These are phyloP conservation scores for Globisporangium radiosum DNA, from an alignment of 352 stramenopile genomes.

Conservation along the genomic window DNA sequence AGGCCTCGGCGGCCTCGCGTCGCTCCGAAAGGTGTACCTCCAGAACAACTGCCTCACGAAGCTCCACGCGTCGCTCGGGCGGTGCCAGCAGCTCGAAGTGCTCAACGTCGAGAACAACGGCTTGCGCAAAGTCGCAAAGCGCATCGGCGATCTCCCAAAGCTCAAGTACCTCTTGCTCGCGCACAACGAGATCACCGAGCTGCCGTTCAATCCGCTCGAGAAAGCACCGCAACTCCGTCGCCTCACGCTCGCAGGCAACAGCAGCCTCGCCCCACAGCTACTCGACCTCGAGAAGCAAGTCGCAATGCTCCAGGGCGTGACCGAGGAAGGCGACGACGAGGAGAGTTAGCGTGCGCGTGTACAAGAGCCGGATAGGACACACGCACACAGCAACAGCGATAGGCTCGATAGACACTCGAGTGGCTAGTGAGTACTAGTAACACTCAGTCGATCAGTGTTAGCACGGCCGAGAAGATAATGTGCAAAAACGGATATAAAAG, in stretches of 20 bases:
- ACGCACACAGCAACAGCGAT: too few relatives aligned
- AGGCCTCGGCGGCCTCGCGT: constrained; percentile 45
- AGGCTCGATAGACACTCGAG: too few relatives aligned
- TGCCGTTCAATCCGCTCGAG: constrained; percentile 79
- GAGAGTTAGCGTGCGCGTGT: background rate
- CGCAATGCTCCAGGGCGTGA: constrained; percentile 37
- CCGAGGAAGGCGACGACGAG: constrained; percentile 53
- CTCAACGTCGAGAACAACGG: constrained; percentile 83
- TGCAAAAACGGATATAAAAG: too few relatives aligned
- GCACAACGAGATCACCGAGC: constrained; percentile 73
- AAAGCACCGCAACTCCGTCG: constrained; percentile 59
- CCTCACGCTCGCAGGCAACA: constrained; percentile 81
- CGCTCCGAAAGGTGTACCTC: constrained; percentile 77
- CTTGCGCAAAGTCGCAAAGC: constrained; percentile 79
- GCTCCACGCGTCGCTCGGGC: constrained; percentile 69
- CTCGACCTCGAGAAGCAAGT: constrained; percentile 65
- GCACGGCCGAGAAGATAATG: too few relatives aligned
- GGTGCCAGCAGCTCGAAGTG: constrained; percentile 69
- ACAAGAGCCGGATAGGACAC: too few relatives aligned
- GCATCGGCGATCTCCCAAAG: constrained; percentile 71
- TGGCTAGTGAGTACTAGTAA: too few relatives aligned
- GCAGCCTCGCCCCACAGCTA: constrained; percentile 45
- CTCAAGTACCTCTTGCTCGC: constrained; percentile 79
- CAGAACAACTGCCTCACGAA: constrained; percentile 81
- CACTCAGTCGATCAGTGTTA: too few relatives aligned